phyloP scores from a whole-genome alignment of 345 rosid genomes.

The Cardamine occulta region DNA sequence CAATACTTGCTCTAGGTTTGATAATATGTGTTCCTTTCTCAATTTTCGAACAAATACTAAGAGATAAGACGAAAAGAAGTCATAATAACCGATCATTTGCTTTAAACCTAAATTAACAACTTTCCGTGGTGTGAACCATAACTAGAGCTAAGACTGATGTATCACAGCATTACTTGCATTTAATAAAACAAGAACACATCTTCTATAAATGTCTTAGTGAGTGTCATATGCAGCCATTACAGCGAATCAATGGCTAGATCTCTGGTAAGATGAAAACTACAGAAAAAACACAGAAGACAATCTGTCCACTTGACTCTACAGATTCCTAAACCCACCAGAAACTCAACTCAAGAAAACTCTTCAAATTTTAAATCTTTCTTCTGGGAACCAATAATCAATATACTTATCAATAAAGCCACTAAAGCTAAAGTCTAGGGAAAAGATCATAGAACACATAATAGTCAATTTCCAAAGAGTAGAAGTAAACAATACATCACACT shows the following conservation, averaged over 20 bases:
- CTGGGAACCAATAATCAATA: not conserved
- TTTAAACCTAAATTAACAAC: not conserved
- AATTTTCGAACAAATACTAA: not conserved
- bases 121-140: not conserved
- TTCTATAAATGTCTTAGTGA: not conserved
- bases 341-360: slow-evolving; percentile 7
- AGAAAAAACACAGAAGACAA: slow-evolving; percentile 16
- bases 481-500: not conserved
- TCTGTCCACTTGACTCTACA: not conserved
- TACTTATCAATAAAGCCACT: slow-evolving; percentile 8
- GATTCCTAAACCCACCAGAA: not conserved
- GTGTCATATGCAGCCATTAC: slow-evolving; percentile 4
- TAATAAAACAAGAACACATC: slow-evolving; percentile 3
- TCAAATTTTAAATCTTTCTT: slow-evolving; percentile 7
- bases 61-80: not conserved
- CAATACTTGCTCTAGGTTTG: slow-evolving; percentile 6
- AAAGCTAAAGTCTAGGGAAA: not conserved
- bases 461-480: not conserved
- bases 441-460: too few species aligned
- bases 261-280: not conserved
- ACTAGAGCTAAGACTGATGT: not conserved
- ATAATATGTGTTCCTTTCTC: slow-evolving; percentile 1
- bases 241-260: not conserved
- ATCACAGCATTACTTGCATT: slow-evolving; percentile 8
- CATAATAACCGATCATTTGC: not conserved